Conservation (phyloP, 148 eudicot species). For the Amaranthus hypochondriacus region DNA sequence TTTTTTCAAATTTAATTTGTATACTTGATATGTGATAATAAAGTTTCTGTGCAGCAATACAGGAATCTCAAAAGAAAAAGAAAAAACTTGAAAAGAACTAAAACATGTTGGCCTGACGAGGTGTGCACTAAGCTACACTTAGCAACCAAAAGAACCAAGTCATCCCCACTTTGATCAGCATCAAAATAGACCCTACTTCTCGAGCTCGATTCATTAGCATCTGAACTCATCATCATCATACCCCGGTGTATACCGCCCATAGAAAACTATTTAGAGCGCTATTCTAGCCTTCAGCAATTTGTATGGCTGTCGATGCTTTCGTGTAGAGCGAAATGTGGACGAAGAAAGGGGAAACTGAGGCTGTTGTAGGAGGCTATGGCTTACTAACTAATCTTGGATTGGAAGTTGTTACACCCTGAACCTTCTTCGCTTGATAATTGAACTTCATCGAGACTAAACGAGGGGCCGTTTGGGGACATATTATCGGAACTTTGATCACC, state of each 20-base stretch:
- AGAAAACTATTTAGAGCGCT: too few species aligned
- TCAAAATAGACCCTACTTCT: background rate
- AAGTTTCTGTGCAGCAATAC: background rate
- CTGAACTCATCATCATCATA: background rate
- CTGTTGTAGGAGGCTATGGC: background rate
- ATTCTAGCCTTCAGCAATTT: background rate
- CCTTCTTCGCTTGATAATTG: conserved; percentile 33
- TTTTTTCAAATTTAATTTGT: background rate
- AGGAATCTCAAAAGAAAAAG: background rate
- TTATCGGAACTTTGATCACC: conserved; percentile 28
- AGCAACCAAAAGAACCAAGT: background rate
- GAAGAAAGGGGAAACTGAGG: background rate
- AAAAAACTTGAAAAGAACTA: background rate
- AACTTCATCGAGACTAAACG: conserved; percentile 31
- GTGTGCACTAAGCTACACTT: conserved; percentile 10
- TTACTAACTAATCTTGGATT: conserved; percentile 36
- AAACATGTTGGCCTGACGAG: conserved; percentile 10
- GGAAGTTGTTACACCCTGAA: conserved; percentile 24
- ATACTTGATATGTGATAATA: conserved; percentile 5
- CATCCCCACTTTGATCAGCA: conserved; percentile 13
- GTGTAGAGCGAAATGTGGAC: background rate
- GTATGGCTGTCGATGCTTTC: conserved; percentile 4
- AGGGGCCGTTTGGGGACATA: conserved; percentile 25
- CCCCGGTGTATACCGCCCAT: too few species aligned
- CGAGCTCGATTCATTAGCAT: background rate